phyloP scores from a whole-genome alignment of 306 rosid genomes.

The Hippophae tibetana region DNA sequence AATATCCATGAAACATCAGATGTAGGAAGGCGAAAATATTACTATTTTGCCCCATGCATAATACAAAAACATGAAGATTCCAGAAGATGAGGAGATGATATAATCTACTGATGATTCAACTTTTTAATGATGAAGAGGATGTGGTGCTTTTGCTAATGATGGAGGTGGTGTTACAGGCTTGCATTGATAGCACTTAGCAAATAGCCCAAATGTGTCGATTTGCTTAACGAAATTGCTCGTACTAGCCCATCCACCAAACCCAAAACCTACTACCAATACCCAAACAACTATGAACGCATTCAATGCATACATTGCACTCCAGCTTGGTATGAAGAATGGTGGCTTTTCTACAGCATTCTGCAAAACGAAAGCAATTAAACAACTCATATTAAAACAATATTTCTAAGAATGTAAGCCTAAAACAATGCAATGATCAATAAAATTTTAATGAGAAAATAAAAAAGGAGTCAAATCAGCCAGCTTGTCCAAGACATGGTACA shows the following conservation, averaged over 20 bases:
- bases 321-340: conserved; percentile 72
- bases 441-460: neutral
- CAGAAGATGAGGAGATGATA: neutral
- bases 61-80: conserved; percentile 34
- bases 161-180: conserved; percentile 32
- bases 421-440: too few species aligned
- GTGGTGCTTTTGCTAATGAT: conserved; percentile 17
- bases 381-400: neutral
- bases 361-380: neutral
- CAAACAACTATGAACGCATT: conserved; percentile 68
- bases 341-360: conserved; percentile 96
- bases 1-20: conserved; percentile 44
- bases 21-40: conserved; percentile 31
- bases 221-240: conserved; percentile 69
- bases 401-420: too few species aligned
- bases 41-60: conserved; percentile 53
- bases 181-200: conserved; percentile 97
- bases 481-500: conserved; percentile 24
- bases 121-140: conserved; percentile 34
- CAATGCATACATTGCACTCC: conserved; percentile 69
- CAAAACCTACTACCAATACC: conserved; percentile 81
- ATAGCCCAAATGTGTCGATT: conserved; percentile 80
- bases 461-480: conserved; percentile 31
- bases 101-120: neutral
- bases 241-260: conserved; percentile 99